A percentile compares a stretch with the other conserved stretches of the same genome.
These are phyloP conservation scores for Coriaria nepalensis DNA, from an alignment of 306 rosid species.

Conservation along the genomic window DNA sequence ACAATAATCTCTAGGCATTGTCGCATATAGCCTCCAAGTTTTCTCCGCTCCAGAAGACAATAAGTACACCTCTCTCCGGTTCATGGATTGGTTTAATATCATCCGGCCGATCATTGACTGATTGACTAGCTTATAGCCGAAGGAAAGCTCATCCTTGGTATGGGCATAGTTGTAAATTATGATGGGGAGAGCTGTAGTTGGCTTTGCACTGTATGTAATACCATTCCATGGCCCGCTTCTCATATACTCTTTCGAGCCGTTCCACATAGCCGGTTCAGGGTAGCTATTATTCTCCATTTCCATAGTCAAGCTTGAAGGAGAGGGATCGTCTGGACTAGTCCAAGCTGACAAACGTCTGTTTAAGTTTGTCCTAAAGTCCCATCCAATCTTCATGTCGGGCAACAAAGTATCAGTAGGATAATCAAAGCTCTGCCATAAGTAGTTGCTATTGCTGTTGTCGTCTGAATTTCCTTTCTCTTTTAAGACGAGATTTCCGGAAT, in stretches of 20 bases:
- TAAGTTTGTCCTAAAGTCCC: constrained; percentile 28
- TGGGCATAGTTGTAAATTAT: constrained; percentile 18
- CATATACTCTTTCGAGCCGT: constrained; percentile 15
- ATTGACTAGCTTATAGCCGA: constrained; percentile 25
- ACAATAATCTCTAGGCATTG: constrained; percentile 26
- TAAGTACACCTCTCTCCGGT: constrained; percentile 13
- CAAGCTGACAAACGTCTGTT: constrained; percentile 24
- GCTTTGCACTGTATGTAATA: constrained; percentile 23
- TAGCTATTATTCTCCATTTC: constrained; percentile 13
- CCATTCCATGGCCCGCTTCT: constrained; percentile 45
- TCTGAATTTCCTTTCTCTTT: constrained; percentile 12
- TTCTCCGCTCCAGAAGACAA: constrained; percentile 26
- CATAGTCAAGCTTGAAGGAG: constrained; percentile 29
- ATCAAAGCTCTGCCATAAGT: constrained; percentile 55
- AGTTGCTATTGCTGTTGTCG: neutral
- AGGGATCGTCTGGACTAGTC: constrained; percentile 37
- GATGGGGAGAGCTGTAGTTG: constrained; percentile 17
- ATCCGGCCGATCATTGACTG: constrained; percentile 25
- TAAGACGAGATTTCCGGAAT: constrained; percentile 39
- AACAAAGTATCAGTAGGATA: constrained; percentile 46
- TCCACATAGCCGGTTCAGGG: constrained; percentile 26
- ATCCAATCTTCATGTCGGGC: constrained; percentile 48
- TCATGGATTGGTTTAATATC: constrained; percentile 25
- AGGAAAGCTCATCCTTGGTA: constrained; percentile 27
- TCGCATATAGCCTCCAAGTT: constrained; percentile 24